Evolutionary conservation across 2,329 filamentous ascomycete species (phyloP), one percentile per base, ranked within the genome.

Genomic region (Claviceps paspali): DNA sequence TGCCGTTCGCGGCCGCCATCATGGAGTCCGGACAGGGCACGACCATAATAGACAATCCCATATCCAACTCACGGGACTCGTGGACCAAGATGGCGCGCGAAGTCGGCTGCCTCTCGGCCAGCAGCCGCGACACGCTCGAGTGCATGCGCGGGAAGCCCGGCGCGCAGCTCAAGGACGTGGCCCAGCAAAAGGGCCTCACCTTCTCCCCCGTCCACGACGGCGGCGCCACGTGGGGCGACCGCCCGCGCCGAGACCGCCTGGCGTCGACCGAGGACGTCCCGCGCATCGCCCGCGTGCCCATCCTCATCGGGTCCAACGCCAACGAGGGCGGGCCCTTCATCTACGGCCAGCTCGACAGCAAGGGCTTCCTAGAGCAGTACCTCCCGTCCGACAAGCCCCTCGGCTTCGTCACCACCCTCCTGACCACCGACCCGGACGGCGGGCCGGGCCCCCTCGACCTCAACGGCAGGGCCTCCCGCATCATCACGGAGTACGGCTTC

Each of bases 1-100:
- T 53, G 2, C 52, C 52, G 6, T 55, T 55, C 22, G 42, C 43
- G 2, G 51, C 42, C 1, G 49, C 51, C n/a, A 53, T 51, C 21
- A 32, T 55, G 12, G 40, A 53, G 14, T 55, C 53, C 0, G 44
- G 47, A 1, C 45, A 45, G 8, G 41, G 31, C 9, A 38, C 41
- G 29, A 15, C 29, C 9, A 17, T 14, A 10, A 11, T 30, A 17
- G 3, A 4, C 10, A 15, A 29, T 18, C 5, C 17, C 4, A 10
- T 5, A 10, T 18, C 9, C 10, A 29, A 17, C 8, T 30, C 29
- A 5, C 11, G 6, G 15, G 4, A 30, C 12, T 30, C 29, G 15
- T 30, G 29, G 29, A 5, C 5, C 17, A 12, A 10, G 10, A 15
- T 30, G 15, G 29, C 17, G n/a, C 15, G 17, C 9, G 29, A 15